Conservation (phyloP, 2,329 filamentous ascomycete species). For the Calonectria pseudoturangicola region DNA sequence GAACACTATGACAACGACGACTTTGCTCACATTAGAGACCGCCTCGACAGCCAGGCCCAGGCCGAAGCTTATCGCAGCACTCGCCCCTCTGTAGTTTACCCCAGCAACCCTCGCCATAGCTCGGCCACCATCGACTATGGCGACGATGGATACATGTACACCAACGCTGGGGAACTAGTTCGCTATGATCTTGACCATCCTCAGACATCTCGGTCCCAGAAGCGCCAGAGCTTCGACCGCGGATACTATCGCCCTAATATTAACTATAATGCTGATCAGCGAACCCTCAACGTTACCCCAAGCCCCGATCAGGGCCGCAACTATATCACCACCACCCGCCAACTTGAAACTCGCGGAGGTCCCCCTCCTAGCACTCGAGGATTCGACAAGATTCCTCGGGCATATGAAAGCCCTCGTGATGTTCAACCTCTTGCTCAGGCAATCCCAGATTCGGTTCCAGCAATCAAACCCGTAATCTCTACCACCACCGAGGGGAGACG, state of each 20-base stretch:
- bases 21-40: slow-evolving; percentile 69
- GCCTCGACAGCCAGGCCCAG: slow-evolving; percentile 66
- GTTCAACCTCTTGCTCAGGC: slow-evolving; percentile 66
- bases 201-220: slow-evolving; percentile 62
- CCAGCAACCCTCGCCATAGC: slow-evolving; percentile 65
- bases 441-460: slow-evolving; percentile 59
- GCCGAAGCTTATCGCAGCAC: slow-evolving; percentile 68
- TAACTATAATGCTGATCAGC: slow-evolving; percentile 68
- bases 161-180: slow-evolving; percentile 76
- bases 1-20: slow-evolving; percentile 72
- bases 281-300: slow-evolving; percentile 68
- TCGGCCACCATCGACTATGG: slow-evolving; percentile 71
- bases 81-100: slow-evolving; percentile 68
- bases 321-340: slow-evolving; percentile 61
- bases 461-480: slow-evolving; percentile 40
- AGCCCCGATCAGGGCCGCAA: slow-evolving; percentile 65
- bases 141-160: slow-evolving; percentile 78
- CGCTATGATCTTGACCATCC: slow-evolving; percentile 76
- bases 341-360: slow-evolving; percentile 65
- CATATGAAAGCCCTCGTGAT: slow-evolving; percentile 66
- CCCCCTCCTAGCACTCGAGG: slow-evolving; percentile 83
- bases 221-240: slow-evolving; percentile 74
- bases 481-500: slow-evolving; percentile 53
- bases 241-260: slow-evolving; percentile 74
- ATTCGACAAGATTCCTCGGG: slow-evolving; percentile 79